These are phyloP conservation scores for Serendipita sp. DNA, from an alignment of 768 basidiomycete species.

Conservation along the genomic window DNA sequence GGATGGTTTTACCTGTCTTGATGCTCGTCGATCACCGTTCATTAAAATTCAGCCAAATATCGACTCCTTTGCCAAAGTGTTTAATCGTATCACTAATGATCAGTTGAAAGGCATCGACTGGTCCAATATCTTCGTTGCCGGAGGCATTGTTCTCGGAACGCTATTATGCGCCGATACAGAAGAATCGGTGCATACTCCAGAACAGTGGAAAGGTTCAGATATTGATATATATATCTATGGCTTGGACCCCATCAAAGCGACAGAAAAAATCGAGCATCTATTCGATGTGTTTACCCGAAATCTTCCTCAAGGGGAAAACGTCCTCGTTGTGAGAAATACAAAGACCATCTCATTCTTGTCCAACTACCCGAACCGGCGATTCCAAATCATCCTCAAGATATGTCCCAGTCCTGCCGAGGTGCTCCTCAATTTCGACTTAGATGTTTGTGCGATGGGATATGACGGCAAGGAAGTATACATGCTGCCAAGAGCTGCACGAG, in stretches of 20 bases:
- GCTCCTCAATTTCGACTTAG: conserved; percentile 11
- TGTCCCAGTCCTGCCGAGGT: conserved; percentile 6
- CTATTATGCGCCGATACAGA: conserved; percentile 5
- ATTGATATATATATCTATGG: conserved; percentile 11
- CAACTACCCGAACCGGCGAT: conserved; percentile 5
- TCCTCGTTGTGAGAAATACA: conserved; percentile 10
- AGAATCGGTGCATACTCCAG: neutral
- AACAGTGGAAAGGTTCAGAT: conserved; percentile 8
- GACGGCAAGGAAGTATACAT: conserved; percentile 9
- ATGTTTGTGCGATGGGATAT: conserved; percentile 9
- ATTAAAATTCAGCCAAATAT: conserved; percentile 6
- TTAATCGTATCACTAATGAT: conserved; percentile 4
- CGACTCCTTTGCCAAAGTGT: neutral
- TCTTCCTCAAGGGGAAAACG: neutral
- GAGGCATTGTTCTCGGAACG: conserved; percentile 10
- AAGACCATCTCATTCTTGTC: conserved; percentile 10
- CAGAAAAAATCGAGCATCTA: conserved; percentile 8
- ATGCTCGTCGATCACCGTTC: neutral
- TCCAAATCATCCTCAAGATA: conserved; percentile 11
- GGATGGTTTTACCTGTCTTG: conserved; percentile 5
- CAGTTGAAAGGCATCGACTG: conserved; percentile 9
- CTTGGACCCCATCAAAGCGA: conserved; percentile 5
- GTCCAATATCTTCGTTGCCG: conserved; percentile 11
- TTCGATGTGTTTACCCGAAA: conserved; percentile 8
- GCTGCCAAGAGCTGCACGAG: conserved; percentile 10